phyloP scores from a whole-genome alignment of 2,329 filamentous ascomycete genomes.

The Fusarium secorum region DNA sequence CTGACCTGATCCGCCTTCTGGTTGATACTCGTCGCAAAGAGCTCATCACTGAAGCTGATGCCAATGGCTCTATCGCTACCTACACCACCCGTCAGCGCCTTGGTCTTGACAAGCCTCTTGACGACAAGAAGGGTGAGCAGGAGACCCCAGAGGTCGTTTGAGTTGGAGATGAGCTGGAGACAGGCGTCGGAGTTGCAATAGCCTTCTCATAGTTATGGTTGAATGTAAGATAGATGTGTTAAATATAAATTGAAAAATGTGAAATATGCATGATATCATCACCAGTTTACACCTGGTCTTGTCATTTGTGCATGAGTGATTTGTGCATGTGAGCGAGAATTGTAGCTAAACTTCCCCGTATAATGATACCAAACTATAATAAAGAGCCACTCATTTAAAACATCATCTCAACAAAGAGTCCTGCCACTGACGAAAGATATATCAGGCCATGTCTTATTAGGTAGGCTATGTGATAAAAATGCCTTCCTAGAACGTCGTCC shows the following conservation, averaged over 20 bases:
- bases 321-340: fast-evolving
- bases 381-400: fast-evolving
- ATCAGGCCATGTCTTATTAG: background rate
- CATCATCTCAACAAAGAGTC: fast-evolving
- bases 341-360: background rate
- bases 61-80: background rate
- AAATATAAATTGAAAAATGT: background rate
- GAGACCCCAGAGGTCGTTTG: background rate
- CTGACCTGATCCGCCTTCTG: conserved; percentile 51
- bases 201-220: fast-evolving
- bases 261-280: fast-evolving
- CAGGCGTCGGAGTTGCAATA: fast-evolving
- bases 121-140: conserved; percentile 22
- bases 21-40: conserved; percentile 40
- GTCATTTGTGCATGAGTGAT: background rate
- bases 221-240: background rate
- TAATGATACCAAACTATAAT: background rate
- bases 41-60: conserved; percentile 29
- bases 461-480: too few species aligned
- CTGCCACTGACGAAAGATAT: fast-evolving
- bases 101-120: conserved; percentile 32
- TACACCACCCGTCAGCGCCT: conserved; percentile 30
- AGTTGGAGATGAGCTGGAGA: fast-evolving
- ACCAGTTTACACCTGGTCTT: fast-evolving
- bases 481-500: too few species aligned